phyloP scores from a whole-genome alignment of 345 rosid genomes.

The Pelargonium nanum region DNA sequence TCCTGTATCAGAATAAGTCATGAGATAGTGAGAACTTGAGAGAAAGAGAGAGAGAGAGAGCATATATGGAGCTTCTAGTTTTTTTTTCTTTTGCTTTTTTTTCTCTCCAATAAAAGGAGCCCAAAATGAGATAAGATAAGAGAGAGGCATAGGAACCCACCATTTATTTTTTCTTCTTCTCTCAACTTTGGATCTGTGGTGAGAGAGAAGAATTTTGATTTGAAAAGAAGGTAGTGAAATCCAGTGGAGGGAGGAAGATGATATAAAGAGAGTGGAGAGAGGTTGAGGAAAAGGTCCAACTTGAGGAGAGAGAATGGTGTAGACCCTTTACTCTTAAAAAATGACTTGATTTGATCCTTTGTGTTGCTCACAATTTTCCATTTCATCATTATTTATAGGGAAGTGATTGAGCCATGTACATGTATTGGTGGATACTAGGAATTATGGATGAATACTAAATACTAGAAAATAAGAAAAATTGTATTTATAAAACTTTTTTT shows the following conservation, averaged over 20 bases:
- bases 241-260: neutral
- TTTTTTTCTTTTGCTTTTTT: too few species aligned
- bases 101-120: neutral
- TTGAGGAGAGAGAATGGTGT: slow-evolving; percentile 33
- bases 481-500: too few species aligned
- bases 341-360: slow-evolving; percentile 26
- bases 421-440: too few species aligned
- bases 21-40: neutral
- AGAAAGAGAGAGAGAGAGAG: neutral
- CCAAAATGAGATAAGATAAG: neutral
- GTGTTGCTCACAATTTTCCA: neutral
- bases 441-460: too few species aligned
- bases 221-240: neutral
- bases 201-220: neutral
- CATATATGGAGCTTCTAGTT: neutral
- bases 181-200: slow-evolving; percentile 6
- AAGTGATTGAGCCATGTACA: too few species aligned
- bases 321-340: slow-evolving; percentile 23
- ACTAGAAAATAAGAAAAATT: too few species aligned
- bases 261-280: neutral
- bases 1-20: slow-evolving; percentile 11
- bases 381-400: slow-evolving; percentile 9
- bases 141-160: slow-evolving; percentile 34
- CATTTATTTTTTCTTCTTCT: slow-evolving; percentile 22
- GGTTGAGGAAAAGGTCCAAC: slow-evolving; percentile 15